Conservation (phyloP, 2,329 filamentous ascomycete species). For the Ramularia endophylla region DNA sequence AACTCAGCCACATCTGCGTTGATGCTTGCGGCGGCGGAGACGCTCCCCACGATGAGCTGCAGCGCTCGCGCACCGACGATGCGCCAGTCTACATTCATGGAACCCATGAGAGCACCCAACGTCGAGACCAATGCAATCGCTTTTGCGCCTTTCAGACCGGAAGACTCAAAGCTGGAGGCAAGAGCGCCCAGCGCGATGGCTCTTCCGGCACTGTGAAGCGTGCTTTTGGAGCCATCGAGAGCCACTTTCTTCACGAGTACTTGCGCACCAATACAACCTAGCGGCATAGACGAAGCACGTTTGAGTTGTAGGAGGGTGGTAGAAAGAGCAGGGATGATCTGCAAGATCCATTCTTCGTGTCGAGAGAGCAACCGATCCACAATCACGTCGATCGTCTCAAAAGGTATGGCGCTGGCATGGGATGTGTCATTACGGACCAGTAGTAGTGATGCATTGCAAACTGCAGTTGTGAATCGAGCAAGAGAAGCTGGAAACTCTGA, state of each 20-base stretch:
- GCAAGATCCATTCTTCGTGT: conserved; percentile 24
- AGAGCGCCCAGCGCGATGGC: conserved; percentile 40
- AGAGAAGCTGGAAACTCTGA: conserved; percentile 26
- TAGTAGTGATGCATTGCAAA: conserved; percentile 14
- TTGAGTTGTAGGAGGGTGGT: conserved; percentile 13
- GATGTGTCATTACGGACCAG: background rate
- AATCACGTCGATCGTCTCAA: conserved; percentile 16
- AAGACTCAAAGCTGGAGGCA: conserved; percentile 10
- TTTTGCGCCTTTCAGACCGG: conserved; percentile 15
- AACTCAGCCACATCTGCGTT: conserved; percentile 8
- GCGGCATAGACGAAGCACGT: conserved; percentile 6
- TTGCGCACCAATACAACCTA: conserved; percentile 18
- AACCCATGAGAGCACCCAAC: conserved; percentile 26
- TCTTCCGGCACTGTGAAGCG: conserved; percentile 36
- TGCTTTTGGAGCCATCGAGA: conserved; percentile 34
- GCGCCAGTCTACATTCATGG: conserved; percentile 40
- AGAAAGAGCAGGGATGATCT: conserved; percentile 19
- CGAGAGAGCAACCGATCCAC: conserved; percentile 23
- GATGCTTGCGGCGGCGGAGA: background rate
- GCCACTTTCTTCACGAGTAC: conserved; percentile 16
- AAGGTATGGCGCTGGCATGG: background rate
- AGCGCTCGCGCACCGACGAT: conserved; percentile 38
- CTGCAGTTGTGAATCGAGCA: conserved; percentile 15
- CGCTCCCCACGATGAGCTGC: conserved; percentile 19
- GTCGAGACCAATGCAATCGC: conserved; percentile 27